These are phyloP conservation scores for Trichoderma reesei DNA, from an alignment of 495 filamentous ascomycete genomes.

Conservation along the genomic window DNA sequence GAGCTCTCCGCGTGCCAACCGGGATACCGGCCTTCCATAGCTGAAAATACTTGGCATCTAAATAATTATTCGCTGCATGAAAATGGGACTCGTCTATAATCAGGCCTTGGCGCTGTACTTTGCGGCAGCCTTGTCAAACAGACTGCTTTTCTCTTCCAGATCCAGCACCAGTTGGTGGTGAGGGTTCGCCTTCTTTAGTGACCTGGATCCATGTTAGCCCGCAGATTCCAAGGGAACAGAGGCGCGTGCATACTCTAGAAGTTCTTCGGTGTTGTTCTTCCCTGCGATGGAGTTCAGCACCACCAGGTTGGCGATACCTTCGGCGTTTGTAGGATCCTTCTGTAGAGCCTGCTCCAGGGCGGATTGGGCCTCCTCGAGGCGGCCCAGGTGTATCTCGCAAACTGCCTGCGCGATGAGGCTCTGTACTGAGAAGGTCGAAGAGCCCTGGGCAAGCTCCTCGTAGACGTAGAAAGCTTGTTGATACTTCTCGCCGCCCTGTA, in stretches of 20 bases:
- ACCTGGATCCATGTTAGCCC: conserved; percentile 28
- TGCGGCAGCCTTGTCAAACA: conserved; percentile 70
- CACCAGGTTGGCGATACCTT: conserved; percentile 69
- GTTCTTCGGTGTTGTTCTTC: conserved; percentile 54
- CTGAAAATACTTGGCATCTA: background rate
- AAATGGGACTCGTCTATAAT: conserved; percentile 29
- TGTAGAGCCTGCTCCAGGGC: conserved; percentile 71
- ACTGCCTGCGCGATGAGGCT: conserved; percentile 80
- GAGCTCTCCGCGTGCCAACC: background rate
- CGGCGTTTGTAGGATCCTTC: conserved; percentile 58
- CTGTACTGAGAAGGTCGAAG: conserved; percentile 56
- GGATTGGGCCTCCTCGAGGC: conserved; percentile 79
- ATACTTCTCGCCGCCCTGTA: conserved; percentile 87
- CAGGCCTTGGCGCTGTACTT: conserved; percentile 69
- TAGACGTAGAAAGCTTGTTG: conserved; percentile 97
- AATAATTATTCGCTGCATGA: background rate
- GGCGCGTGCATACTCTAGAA: conserved; percentile 42
- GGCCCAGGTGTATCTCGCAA: conserved; percentile 82
- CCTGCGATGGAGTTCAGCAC: conserved; percentile 70
- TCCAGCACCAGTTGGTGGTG: conserved; percentile 59
- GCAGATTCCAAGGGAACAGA: background rate
- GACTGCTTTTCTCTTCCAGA: conserved; percentile 61
- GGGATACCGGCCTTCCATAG: background rate
- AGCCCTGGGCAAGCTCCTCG: conserved; percentile 86
- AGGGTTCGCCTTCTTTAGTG: conserved; percentile 46